Evolutionary conservation across 2,329 filamentous ascomycete species (phyloP).

Genomic region (Tolypocladium pustulatum): DNA sequence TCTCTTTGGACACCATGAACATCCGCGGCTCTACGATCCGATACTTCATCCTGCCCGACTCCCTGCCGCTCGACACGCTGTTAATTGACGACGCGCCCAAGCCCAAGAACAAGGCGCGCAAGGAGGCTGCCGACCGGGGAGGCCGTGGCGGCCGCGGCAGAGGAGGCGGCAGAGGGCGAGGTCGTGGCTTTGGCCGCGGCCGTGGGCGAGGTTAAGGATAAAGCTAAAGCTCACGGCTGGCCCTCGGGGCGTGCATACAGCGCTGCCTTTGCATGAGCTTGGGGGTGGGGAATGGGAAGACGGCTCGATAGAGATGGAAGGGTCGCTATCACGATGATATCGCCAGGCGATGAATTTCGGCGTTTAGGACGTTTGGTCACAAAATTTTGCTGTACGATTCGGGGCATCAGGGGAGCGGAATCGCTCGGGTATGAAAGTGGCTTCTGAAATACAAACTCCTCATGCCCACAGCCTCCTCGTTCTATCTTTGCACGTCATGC

Average conservation of each 20-base stretch:
- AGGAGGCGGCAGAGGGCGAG: constrained; percentile 43
- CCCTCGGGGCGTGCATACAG: neutral
- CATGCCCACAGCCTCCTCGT: neutral
- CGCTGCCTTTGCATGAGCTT: neutral
- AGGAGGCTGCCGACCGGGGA: constrained; percentile 60
- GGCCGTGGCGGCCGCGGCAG: constrained; percentile 40
- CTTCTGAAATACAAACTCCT: constrained; percentile 1
- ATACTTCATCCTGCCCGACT: constrained; percentile 94
- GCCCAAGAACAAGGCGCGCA: constrained; percentile 98
- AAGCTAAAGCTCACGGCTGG: neutral
- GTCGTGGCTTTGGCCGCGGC: constrained; percentile 25
- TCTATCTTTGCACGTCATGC: neutral
- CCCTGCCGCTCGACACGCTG: constrained; percentile 85
- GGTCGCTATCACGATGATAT: constrained; percentile 12
- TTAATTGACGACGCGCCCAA: constrained; percentile 95
- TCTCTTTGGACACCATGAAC: constrained; percentile 90
- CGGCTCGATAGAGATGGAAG: neutral
- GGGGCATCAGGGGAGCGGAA: neutral
- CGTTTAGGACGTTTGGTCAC: constrained; percentile 24
- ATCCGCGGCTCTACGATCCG: constrained; percentile 92
- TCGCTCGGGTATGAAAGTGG: neutral
- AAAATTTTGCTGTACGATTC: constrained; percentile 8
- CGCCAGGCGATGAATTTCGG: constrained; percentile 19
- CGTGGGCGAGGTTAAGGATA: constrained; percentile 19
- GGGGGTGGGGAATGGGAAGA: neutral